Conservation (phyloP, 2,329 filamentous ascomycete genomes). For the Fusarium lyarnte region DNA sequence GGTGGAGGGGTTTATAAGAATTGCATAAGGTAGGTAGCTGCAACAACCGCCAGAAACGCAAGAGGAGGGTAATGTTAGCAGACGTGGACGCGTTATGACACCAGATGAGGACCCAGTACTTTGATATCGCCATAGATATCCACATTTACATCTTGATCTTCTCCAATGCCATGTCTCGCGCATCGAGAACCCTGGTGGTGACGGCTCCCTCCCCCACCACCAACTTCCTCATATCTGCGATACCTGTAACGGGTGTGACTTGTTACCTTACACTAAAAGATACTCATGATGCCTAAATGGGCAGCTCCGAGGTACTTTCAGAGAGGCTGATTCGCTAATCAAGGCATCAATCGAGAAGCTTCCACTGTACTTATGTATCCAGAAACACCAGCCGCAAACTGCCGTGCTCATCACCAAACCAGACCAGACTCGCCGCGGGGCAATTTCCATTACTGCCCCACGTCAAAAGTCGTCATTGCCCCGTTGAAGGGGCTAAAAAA, state of each 20-base stretch:
- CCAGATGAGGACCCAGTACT: neutral
- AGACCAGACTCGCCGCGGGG: conserved; percentile 4
- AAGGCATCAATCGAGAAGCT: conserved; percentile 25
- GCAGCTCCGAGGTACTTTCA: conserved; percentile 21
- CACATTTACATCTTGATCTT: neutral
- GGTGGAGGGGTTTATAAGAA: conserved; percentile 21
- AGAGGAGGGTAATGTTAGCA: neutral
- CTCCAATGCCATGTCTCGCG: neutral
- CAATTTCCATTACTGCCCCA: conserved; percentile 17
- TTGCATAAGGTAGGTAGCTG: neutral
- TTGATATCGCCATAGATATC: conserved; percentile 3
- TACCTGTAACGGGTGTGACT: neutral
- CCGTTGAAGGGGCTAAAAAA: conserved; percentile 33
- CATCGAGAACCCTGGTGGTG: conserved; percentile 33
- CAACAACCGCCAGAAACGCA: neutral
- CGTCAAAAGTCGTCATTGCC: conserved; percentile 13
- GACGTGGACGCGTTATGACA: conserved; percentile 2
- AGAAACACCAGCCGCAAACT: conserved; percentile 7
- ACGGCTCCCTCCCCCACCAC: conserved; percentile 13
- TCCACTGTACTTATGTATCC: conserved; percentile 1
- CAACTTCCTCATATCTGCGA: conserved; percentile 1
- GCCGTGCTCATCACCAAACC: conserved; percentile 11
- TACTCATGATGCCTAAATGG: conserved; percentile 7
- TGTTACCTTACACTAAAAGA: neutral
- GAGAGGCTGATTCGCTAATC: conserved; percentile 6